A percentile compares a stretch with the other conserved stretches of the same genome.
Conservation (phyloP, 441 rosid species). For the Corymbia citriodora region DNA sequence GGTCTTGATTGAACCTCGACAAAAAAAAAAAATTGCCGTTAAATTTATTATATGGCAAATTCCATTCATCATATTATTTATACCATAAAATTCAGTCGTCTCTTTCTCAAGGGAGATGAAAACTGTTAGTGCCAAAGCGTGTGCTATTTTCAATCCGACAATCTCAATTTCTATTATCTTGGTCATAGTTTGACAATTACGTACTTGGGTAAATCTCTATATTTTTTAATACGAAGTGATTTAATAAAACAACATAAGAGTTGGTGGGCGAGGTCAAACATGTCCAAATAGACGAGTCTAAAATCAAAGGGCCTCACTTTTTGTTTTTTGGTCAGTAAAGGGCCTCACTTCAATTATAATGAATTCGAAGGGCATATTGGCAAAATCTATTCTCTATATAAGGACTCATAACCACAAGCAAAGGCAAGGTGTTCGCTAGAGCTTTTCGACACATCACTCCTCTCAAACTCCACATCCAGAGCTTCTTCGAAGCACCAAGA, state of each 20-base stretch:
- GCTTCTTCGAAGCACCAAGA: neutral
- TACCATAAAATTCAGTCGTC: neutral
- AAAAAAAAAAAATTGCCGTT: accelerated
- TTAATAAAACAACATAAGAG: neutral
- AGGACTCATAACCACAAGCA: neutral
- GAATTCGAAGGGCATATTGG: neutral
- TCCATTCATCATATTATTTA: neutral
- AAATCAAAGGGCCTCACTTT: neutral
- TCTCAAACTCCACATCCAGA: neutral
- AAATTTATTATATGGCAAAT: neutral
- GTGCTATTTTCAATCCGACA: neutral
- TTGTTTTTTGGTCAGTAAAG: neutral
- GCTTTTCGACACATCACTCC: neutral
- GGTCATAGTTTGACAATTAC: neutral
- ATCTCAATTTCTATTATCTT: neutral
- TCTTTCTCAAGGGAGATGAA: neutral
- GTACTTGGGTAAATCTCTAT: neutral
- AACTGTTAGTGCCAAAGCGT: accelerated
- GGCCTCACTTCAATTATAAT: neutral
- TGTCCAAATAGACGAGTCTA: neutral
- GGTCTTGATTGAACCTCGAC: neutral
- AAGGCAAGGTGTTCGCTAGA: neutral
- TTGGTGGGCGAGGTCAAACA: neutral
- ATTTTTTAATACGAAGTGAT: neutral
- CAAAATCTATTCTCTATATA: neutral